These are phyloP conservation scores for Sideroxylon spinosum DNA, from an alignment of 179 eudicot species.

Conservation along the genomic window DNA sequence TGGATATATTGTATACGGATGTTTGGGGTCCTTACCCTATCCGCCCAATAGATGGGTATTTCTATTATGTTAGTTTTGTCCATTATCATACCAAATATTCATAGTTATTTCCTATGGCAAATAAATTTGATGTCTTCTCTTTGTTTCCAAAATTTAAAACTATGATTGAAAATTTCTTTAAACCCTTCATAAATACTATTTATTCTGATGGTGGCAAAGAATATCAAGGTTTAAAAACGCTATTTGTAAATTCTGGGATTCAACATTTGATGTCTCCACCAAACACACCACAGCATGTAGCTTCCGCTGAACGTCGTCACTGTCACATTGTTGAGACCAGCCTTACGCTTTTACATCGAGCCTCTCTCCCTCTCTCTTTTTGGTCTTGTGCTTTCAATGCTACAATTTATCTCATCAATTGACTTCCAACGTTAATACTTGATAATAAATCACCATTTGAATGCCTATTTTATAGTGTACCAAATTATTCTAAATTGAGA, in stretches of 20 bases:
- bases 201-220: constrained; percentile 13
- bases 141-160: constrained; percentile 3
- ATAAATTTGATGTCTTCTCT: not conserved
- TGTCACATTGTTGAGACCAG: not conserved
- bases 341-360: no score
- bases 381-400: not conserved
- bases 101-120: constrained; percentile 12
- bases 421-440: not conserved
- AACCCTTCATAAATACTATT: not conserved
- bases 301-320: not conserved
- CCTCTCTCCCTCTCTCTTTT: not conserved
- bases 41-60: not conserved
- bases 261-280: constrained; percentile 4
- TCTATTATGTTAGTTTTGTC: constrained; percentile 9
- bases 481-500: no score
- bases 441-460: not conserved
- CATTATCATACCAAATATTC: constrained; percentile 14
- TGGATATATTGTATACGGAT: constrained; percentile 14
- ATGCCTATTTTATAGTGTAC: not conserved
- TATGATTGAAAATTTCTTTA: constrained; percentile 10
- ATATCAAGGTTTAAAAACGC: constrained; percentile 8
- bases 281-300: constrained; percentile 13
- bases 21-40: constrained; percentile 16
- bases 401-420: not conserved
- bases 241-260: constrained; percentile 6